phyloP scores from a whole-genome alignment of 495 filamentous ascomycete species.

The Penicillium alfredii region DNA sequence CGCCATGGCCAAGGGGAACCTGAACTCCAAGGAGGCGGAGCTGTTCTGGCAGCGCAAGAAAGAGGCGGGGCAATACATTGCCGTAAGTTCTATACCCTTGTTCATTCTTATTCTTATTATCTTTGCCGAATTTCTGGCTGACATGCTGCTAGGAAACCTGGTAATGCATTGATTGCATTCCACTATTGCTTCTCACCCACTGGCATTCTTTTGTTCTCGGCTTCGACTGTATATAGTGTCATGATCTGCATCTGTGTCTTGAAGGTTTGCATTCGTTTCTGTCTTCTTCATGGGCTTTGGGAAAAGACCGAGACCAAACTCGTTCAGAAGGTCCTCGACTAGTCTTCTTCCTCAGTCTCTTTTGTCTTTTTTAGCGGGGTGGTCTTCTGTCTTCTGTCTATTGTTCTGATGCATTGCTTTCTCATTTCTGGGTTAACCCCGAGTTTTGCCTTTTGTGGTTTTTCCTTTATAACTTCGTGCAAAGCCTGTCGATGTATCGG shows the following conservation, averaged over 20 bases:
- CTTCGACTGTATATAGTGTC: too few relatives aligned
- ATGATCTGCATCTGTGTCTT: conserved; percentile 3
- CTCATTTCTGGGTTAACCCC: conserved; percentile 1
- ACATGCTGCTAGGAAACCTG: conserved; percentile 41
- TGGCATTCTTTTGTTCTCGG: not conserved
- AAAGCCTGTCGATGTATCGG: too few relatives aligned
- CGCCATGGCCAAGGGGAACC: conserved; percentile 71
- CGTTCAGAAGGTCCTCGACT: too few relatives aligned
- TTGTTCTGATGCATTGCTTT: not conserved
- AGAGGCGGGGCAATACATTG: conserved; percentile 80
- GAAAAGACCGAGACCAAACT: too few relatives aligned
- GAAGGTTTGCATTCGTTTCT: not conserved
- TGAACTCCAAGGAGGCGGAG: conserved; percentile 64
- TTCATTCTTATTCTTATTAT: not conserved
- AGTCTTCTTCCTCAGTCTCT: too few relatives aligned
- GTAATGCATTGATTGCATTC: conserved; percentile 16
- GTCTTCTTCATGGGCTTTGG: not conserved
- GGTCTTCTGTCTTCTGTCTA: conserved; percentile 7
- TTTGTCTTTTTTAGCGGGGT: conserved; percentile 29
- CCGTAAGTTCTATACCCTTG: conserved; percentile 48
- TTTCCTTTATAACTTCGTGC: too few relatives aligned
- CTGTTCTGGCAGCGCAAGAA: conserved; percentile 79
- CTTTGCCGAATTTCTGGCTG: conserved; percentile 10
- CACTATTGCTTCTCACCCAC: not conserved
- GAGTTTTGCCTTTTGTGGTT: too few relatives aligned